Conservation (phyloP, 2,329 filamentous ascomycete species). For the Penicillium sp. region DNA sequence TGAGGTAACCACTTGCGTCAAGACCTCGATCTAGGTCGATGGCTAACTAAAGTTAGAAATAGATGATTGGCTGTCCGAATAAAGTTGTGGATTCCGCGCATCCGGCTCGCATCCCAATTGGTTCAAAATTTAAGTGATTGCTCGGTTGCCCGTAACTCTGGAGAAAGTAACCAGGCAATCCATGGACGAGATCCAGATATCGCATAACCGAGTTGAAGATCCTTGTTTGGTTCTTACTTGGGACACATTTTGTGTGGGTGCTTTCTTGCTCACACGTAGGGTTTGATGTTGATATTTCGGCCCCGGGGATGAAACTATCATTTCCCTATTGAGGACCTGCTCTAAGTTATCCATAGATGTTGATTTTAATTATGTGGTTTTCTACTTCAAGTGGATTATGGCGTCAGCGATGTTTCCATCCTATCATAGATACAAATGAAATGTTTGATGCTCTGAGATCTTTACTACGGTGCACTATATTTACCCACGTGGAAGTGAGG, state of each 20-base stretch:
- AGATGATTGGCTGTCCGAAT: background rate
- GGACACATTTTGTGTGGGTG: background rate
- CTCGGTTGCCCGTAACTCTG: background rate
- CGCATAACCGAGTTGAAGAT: background rate
- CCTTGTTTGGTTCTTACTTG: background rate
- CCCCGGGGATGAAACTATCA: background rate
- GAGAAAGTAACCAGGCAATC: background rate
- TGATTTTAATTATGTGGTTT: background rate
- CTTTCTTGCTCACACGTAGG: background rate
- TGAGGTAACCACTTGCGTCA: constrained; percentile 14
- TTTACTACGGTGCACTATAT: background rate
- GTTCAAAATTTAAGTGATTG: background rate
- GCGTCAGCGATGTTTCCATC: background rate
- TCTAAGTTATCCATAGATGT: too few species aligned
- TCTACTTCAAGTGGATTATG: background rate
- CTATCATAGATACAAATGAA: background rate
- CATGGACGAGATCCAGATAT: background rate
- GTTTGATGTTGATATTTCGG: background rate
- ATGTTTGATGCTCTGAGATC: background rate
- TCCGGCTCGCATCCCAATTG: background rate
- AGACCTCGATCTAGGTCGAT: constrained; percentile 1
- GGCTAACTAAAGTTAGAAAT: too few species aligned
- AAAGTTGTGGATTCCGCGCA: background rate
- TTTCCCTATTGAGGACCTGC: background rate
- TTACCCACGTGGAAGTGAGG: background rate